Evolutionary conservation across 139 green algal species (phyloP), one percentile per base, ranked within the genome.

Genomic region (Coelastrella sp.): DNA sequence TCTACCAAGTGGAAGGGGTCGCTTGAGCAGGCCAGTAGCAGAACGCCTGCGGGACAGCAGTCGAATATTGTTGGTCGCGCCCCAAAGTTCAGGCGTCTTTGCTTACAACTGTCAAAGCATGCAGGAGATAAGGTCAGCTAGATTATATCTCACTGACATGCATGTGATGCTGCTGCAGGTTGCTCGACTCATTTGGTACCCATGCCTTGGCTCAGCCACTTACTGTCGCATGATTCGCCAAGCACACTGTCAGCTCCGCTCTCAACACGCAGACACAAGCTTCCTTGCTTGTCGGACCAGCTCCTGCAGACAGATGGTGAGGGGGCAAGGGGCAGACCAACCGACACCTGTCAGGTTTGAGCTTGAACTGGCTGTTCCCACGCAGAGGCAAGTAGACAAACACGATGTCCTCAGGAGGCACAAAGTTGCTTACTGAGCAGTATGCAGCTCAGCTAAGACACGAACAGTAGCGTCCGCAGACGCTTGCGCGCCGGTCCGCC

Each of bases 181-280:
- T 47, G 32, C 32, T 47, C 32, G 32, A 47, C 32, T 47, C 32
- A 47, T 47, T 47, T 47, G 32, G 32, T 1, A 47, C 32, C 32
- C 32, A 47, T 13, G 11, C 10, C 61, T 71, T 13, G 11, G 61
- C 61, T 19, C 0, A 71, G 61, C 8, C 0, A 56, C 56, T 92
- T 77, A 96, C 94, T 73, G 57, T 88, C 83, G 13, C 68, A 90
- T 5, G 64, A 80, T 56, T 86, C 71, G 5, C 88, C 86, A 14
- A 77, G 58, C 54, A 95, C 91, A 17, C 32, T 79, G 16, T 95
- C 90, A 83, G 95, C 92, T 17, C 97, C 97, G 64, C 93, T 97
- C 90, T 98, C 97, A 16, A 98, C 94, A 20, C 96, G 92, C 8
- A 99, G 68, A 8, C 90, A 80, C 4, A 98, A 77, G 56, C 95